A percentile compares a stretch with the other conserved stretches of the same genome.
Evolutionary conservation across 2,329 filamentous ascomycete species (phyloP).

Genomic region (Alternaria incomplexa): DNA sequence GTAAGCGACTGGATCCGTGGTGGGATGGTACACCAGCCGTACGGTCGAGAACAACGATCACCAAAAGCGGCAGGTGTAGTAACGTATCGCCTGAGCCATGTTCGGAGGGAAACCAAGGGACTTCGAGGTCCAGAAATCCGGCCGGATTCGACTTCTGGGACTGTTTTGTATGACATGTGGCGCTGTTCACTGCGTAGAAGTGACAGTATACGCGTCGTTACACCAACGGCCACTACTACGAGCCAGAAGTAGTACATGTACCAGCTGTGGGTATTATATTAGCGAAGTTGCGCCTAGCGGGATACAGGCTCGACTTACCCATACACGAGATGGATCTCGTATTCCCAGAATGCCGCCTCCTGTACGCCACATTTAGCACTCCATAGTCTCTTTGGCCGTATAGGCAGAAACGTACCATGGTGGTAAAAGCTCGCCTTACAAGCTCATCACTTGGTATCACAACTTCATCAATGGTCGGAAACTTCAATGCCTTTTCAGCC

Average conservation of each 20-base stretch:
- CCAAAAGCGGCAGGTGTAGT: slow-evolving; percentile 54
- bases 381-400: background rate
- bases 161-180: slow-evolving; percentile 11
- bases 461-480: slow-evolving; percentile 21
- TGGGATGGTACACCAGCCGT: slow-evolving; percentile 56
- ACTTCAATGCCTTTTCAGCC: slow-evolving; percentile 28
- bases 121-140: background rate
- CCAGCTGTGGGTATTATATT: slow-evolving; percentile 17
- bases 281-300: background rate
- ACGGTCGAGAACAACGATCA: slow-evolving; percentile 49
- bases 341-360: slow-evolving; percentile 36
- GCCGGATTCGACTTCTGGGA: background rate
- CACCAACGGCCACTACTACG: slow-evolving; percentile 31
- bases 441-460: slow-evolving; percentile 30
- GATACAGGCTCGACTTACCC: slow-evolving; percentile 22
- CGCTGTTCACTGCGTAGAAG: slow-evolving; percentile 16
- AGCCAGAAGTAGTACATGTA: slow-evolving; percentile 45
- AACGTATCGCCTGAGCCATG: slow-evolving; percentile 43
- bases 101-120: slow-evolving; percentile 3
- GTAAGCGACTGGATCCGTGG: slow-evolving; percentile 56
- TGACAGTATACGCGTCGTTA: slow-evolving; percentile 27
- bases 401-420: slow-evolving; percentile 27
- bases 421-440: slow-evolving; percentile 35
- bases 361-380: slow-evolving; percentile 8
- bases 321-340: slow-evolving; percentile 38